Evolutionary conservation across 805 yeast species (phyloP).

Genomic region (Sugiyamaella floridensis): DNA sequence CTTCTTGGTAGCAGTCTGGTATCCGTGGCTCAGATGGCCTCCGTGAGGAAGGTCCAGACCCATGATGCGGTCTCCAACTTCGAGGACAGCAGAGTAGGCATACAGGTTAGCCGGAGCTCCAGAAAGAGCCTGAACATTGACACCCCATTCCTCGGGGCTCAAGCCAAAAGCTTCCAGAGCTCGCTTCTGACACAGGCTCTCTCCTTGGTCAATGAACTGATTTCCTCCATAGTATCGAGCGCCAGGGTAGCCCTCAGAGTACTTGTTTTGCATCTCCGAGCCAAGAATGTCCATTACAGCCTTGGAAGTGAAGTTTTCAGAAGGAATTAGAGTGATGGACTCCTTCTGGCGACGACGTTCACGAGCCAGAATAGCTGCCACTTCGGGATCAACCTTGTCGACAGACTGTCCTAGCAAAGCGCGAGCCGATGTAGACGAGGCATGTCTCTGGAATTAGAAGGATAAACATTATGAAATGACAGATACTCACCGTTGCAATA

Average conservation of each 20-base stretch:
- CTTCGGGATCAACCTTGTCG: conserved; percentile 63
- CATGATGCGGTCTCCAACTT: conserved; percentile 90
- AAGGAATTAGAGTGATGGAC: conserved; percentile 87
- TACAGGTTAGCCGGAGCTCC: conserved; percentile 97
- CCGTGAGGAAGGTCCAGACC: conserved; percentile 98
- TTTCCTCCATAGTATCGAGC: conserved; percentile 98
- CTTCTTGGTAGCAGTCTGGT: conserved; percentile 84
- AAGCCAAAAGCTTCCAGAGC: conserved; percentile 79
- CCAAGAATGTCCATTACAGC: conserved; percentile 93
- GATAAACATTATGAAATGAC: too few relatives aligned
- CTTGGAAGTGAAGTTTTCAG: conserved; percentile 92
- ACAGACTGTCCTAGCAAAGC: conserved; percentile 16
- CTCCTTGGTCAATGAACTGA: conserved; percentile 87
- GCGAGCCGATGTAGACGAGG: not conserved
- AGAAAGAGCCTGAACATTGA: conserved; percentile 88
- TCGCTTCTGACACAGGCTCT: conserved; percentile 81
- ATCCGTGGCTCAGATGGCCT: conserved; percentile 96
- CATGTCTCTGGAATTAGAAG: not conserved
- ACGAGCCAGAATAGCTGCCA: conserved; percentile 63
- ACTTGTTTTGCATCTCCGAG: conserved; percentile 94
- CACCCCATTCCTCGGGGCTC: conserved; percentile 87
- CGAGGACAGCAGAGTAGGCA: conserved; percentile 81
- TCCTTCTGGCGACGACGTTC: conserved; percentile 85
- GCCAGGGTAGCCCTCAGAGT: conserved; percentile 98
- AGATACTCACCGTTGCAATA: not conserved